Base-by-base conservation (phyloP, 2,329 filamentous ascomycete genomes). In the Fusarium torreyae region DNA sequence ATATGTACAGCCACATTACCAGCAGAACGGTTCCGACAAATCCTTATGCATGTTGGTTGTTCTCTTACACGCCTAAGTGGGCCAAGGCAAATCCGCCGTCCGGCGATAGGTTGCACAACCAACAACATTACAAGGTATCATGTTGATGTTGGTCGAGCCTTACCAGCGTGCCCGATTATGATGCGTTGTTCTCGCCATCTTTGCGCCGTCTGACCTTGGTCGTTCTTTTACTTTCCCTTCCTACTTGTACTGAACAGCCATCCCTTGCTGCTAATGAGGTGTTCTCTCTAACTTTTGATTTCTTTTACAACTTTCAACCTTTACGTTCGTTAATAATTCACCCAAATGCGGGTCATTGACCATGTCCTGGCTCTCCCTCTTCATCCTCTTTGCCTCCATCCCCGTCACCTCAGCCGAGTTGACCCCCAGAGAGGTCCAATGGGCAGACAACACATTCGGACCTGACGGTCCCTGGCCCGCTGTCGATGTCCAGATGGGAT, bases 21-120 rank as follows among this genome's bases (percentile, higher is more conserved):
- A 18, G 8, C 17, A 5, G 10, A 39, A 39, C 7, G 17, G 10
- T 18, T 10, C 39, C n/a, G 18, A 40, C 10, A 40, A 20, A 11
- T 20, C 20, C 5, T 26, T 31, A 50, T 61, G 57, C 57, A 61
- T 51, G 57, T 61, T 51, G 53, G 57, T 51, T n/a, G 39, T 39
- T 33, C 38, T 33, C n/a, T n/a, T 15, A 28, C 38, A 44, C 3
- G 3, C 14, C 39, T n/a, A 20, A 45, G 44, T 51, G 33, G 44
- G 53, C 20, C 53, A 34, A 34, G 7, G 33, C 55, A 38, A 38
- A n/a, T 11, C 17, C 0, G 13, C 38, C 44, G 5, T 28, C 15
- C 2, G 3, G 26, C 44, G 17, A 50, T 57, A 42, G 53, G 43
- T 49, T 33, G 15, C 8, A 26, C 18, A 22, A 10, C 34, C 18